These are phyloP conservation scores for Oryza longistaminata DNA, from an alignment of 176 grass and related monocot species.

Conservation along the genomic window DNA sequence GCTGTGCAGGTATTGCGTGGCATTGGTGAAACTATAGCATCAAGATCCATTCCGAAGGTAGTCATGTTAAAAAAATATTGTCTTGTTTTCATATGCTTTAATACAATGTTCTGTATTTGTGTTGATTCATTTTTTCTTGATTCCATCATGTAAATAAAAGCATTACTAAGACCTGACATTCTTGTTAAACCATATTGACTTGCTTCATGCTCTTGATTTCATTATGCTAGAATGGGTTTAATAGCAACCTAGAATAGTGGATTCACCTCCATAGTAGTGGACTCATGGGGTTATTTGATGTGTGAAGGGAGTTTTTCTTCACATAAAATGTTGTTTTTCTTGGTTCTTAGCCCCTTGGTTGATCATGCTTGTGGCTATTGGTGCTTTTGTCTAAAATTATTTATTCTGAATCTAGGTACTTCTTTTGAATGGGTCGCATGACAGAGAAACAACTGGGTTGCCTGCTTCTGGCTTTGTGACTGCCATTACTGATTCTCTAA, in stretches of 20 bases:
- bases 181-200: conserved; percentile 19
- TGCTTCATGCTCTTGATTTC: conserved; percentile 1
- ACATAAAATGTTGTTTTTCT: neutral
- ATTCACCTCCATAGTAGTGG: neutral
- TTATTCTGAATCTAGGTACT: conserved; percentile 62
- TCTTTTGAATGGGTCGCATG: conserved; percentile 90
- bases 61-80: conserved; percentile 10
- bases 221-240: neutral
- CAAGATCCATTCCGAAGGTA: conserved; percentile 90
- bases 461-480: conserved; percentile 83
- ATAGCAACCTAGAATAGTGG: neutral
- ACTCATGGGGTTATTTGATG: neutral
- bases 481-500: conserved; percentile 91
- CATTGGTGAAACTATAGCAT: conserved; percentile 80
- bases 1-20: conserved; percentile 70
- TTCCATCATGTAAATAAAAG: conserved; percentile 9
- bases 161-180: neutral
- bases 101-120: conserved; percentile 6
- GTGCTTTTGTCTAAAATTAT: conserved; percentile 8
- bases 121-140: conserved; percentile 23
- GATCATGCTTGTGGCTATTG: neutral
- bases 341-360: neutral
- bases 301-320: neutral
- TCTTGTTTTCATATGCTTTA: neutral
- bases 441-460: conserved; percentile 85